Percentiles rank a stretch among this genome's conserved stretches.
Conservation (phyloP, 441 rosid genomes). For the Populus hybrid region DNA sequence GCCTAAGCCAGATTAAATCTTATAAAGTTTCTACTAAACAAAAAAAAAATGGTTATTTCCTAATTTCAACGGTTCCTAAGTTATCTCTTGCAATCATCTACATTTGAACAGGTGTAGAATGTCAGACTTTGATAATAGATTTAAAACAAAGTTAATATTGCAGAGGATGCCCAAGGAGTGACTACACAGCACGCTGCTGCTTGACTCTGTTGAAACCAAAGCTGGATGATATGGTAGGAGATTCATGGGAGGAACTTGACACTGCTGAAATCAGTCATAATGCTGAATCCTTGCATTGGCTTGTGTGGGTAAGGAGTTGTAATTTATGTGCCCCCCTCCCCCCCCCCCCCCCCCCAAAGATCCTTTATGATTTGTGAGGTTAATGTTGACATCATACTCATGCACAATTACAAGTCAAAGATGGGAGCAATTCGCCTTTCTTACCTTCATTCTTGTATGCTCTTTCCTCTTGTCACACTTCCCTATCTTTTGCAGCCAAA, state of each 20-base stretch:
- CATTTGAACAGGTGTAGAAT: slow-evolving; percentile 16
- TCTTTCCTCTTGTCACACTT: not conserved
- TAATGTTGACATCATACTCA: not conserved
- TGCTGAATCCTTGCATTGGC: slow-evolving; percentile 80
- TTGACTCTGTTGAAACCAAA: slow-evolving; percentile 66
- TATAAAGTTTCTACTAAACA: not conserved
- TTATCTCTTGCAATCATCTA: slow-evolving; percentile 1
- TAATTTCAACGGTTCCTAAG: not conserved
- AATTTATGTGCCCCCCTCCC: not conserved
- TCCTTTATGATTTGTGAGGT: not conserved
- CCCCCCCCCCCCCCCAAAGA: not conserved
- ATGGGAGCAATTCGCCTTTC: not conserved
- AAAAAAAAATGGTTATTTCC: not conserved
- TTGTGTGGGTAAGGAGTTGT: slow-evolving; percentile 68
- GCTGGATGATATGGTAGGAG: slow-evolving; percentile 59
- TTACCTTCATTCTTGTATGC: not conserved
- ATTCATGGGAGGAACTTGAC: slow-evolving; percentile 91
- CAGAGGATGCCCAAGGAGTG: slow-evolving; percentile 84
- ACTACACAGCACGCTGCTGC: slow-evolving; percentile 65
- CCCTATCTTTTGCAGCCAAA: slow-evolving; percentile 51
- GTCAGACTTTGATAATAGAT: slow-evolving; percentile 52
- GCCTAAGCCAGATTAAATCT: not conserved
- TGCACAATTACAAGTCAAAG: not conserved
- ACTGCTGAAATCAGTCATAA: slow-evolving; percentile 62
- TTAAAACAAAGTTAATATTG: slow-evolving; percentile 70